Evolutionary conservation across 352 stramenopile genomes (phyloP).

Genomic region (Phytophthora sp.): DNA sequence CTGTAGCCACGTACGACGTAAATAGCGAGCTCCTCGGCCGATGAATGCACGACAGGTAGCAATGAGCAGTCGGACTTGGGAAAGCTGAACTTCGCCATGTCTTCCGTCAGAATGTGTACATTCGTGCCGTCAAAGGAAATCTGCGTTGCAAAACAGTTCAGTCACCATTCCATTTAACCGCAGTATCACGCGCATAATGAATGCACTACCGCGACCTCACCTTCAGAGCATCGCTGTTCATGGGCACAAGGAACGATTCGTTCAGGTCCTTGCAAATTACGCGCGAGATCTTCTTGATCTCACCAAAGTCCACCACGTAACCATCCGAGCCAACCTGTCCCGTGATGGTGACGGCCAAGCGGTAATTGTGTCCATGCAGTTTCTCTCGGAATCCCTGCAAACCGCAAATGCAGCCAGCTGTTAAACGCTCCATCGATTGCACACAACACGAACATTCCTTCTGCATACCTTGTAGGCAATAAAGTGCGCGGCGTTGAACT

Average conservation of each 20-base stretch:
- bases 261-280: conserved; percentile 97
- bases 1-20: conserved; percentile 84
- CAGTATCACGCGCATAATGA: no score
- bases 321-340: conserved; percentile 91
- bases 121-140: conserved; percentile 88
- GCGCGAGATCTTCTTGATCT: conserved; percentile 96
- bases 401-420: conserved; percentile 8
- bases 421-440: background rate
- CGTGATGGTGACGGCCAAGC: conserved; percentile 91
- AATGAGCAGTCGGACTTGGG: conserved; percentile 95
- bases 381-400: conserved; percentile 94
- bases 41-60: conserved; percentile 97
- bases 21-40: conserved; percentile 95
- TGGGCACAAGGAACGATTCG: conserved; percentile 97
- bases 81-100: conserved; percentile 96
- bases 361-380: conserved; percentile 98
- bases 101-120: conserved; percentile 93
- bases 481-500: conserved; percentile 91
- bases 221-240: conserved; percentile 93
- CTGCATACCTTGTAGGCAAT: conserved; percentile 85
- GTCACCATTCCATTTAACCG: background rate
- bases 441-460: background rate
- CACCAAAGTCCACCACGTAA: conserved; percentile 98
- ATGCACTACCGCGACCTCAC: conserved; percentile 33
- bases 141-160: conserved; percentile 35